Evolutionary conservation across 2,329 filamentous ascomycete species (phyloP).

Genomic region (Colletotrichum sublineola): DNA sequence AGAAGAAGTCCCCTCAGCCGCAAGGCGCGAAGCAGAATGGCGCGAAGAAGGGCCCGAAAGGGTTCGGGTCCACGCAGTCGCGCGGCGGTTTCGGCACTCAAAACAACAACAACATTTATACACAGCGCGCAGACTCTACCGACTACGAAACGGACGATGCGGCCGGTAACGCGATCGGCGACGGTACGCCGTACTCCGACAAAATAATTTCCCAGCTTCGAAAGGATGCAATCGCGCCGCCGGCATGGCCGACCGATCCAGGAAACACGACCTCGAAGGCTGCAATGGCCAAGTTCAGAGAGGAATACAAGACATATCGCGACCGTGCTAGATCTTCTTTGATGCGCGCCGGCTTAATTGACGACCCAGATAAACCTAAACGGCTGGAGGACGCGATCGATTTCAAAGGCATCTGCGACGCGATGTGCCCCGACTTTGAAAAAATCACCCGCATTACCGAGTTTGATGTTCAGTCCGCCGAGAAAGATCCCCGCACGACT

Average conservation of each 20-base stretch:
- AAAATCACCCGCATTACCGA: constrained; percentile 73
- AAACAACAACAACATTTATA: constrained; percentile 14
- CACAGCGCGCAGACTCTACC: constrained; percentile 12
- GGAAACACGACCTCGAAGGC: constrained; percentile 62
- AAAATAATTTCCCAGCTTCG: constrained; percentile 66
- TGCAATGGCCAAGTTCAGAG: constrained; percentile 67
- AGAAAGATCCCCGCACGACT: constrained; percentile 62
- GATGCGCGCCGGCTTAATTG: constrained; percentile 71
- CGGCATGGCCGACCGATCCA: constrained; percentile 68
- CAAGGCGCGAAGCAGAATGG: constrained; percentile 32
- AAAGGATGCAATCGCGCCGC: constrained; percentile 67
- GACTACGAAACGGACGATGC: constrained; percentile 44
- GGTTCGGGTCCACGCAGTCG: constrained; percentile 31
- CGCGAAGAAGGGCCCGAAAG: constrained; percentile 33
- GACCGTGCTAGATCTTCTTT: constrained; percentile 68
- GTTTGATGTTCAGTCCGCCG: constrained; percentile 67
- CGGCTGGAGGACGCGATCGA: constrained; percentile 73
- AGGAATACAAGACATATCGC: constrained; percentile 69
- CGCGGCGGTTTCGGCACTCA: constrained; percentile 34
- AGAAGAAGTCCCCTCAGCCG: constrained; percentile 43
- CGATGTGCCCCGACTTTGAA: constrained; percentile 79
- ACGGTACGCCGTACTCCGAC: constrained; percentile 58
- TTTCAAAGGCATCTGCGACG: constrained; percentile 77
- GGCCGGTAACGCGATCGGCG: constrained; percentile 16
- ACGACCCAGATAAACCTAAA: constrained; percentile 74